These are phyloP conservation scores for Artemisia argyi DNA, from an alignment of 129 eudicot species.

Conservation along the genomic window DNA sequence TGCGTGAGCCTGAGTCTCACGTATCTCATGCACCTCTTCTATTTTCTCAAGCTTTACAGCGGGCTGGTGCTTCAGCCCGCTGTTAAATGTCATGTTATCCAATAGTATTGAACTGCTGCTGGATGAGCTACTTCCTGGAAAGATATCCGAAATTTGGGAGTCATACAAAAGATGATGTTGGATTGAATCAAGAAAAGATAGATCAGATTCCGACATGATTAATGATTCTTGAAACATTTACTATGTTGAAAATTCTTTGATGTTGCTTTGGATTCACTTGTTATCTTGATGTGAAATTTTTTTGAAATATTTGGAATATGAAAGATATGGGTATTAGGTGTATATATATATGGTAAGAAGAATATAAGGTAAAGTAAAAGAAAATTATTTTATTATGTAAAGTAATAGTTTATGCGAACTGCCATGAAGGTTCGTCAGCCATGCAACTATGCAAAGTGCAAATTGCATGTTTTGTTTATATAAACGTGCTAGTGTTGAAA, in stretches of 20 bases:
- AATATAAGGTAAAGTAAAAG: no score
- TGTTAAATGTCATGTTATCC: background rate
- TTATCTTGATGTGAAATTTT: conserved; percentile 15
- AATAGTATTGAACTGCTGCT: background rate
- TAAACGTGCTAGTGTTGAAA: no score
- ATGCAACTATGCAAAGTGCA: no score
- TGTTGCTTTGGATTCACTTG: conserved; percentile 1
- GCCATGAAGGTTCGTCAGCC: no score
- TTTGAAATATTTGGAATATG: background rate
- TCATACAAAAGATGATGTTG: conserved; percentile 34
- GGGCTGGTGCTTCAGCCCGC: conserved; percentile 4
- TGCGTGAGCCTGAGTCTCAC: background rate
- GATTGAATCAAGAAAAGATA: conserved; percentile 39
- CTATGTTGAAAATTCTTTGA: background rate
- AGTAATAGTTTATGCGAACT: no score
- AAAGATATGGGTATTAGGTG: background rate
- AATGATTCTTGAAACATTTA: conserved; percentile 27
- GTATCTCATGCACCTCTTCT: conserved; percentile 4
- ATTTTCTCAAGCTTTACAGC: conserved; percentile 8
- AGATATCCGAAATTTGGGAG: conserved; percentile 28
- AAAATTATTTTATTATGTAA: no score
- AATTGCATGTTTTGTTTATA: no score
- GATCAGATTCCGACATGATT: conserved; percentile 42
- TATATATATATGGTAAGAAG: no score
- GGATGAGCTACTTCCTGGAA: conserved; percentile 11